These are phyloP conservation scores for Saxophila tyrrhenica DNA, from an alignment of 495 filamentous ascomycete genomes.

Conservation along the genomic window DNA sequence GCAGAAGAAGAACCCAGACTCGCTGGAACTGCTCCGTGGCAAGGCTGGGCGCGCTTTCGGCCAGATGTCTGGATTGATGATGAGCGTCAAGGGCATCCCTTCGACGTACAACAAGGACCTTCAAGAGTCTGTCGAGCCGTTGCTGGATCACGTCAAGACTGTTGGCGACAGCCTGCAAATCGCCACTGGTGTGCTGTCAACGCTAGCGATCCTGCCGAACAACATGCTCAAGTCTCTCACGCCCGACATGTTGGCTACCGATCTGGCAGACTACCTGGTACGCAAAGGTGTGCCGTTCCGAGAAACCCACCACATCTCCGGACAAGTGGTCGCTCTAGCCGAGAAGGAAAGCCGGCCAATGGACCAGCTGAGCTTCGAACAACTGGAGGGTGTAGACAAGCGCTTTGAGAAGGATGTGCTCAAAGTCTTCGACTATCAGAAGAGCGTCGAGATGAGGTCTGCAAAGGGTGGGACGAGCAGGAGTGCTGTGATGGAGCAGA, in stretches of 20 bases:
- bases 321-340: slow-evolving; percentile 62
- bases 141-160: slow-evolving; percentile 83
- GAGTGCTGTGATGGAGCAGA: slow-evolving; percentile 65
- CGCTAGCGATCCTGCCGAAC: slow-evolving; percentile 53
- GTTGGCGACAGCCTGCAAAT: slow-evolving; percentile 78
- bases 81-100: slow-evolving; percentile 76
- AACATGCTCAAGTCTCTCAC: slow-evolving; percentile 70
- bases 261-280: slow-evolving; percentile 85
- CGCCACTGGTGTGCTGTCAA: slow-evolving; percentile 62
- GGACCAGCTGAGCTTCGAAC: slow-evolving; percentile 59
- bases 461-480: slow-evolving; percentile 75
- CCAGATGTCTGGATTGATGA: slow-evolving; percentile 80
- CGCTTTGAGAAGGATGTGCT: slow-evolving; percentile 68
- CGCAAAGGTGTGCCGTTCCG: slow-evolving; percentile 73
- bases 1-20: slow-evolving; percentile 79
- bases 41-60: slow-evolving; percentile 79
- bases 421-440: slow-evolving; percentile 72
- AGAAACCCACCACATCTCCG: slow-evolving; percentile 85
- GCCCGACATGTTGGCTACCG: slow-evolving; percentile 48
- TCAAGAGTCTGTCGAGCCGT: slow-evolving; percentile 79
- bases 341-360: slow-evolving; percentile 63
- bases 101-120: slow-evolving; percentile 93
- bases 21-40: slow-evolving; percentile 75
- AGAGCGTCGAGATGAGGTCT: slow-evolving; percentile 70
- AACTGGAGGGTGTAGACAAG: slow-evolving; percentile 60